These are phyloP conservation scores for Trichaptum fuscoviolaceum DNA, from an alignment of 768 basidiomycete species.

Conservation along the genomic window DNA sequence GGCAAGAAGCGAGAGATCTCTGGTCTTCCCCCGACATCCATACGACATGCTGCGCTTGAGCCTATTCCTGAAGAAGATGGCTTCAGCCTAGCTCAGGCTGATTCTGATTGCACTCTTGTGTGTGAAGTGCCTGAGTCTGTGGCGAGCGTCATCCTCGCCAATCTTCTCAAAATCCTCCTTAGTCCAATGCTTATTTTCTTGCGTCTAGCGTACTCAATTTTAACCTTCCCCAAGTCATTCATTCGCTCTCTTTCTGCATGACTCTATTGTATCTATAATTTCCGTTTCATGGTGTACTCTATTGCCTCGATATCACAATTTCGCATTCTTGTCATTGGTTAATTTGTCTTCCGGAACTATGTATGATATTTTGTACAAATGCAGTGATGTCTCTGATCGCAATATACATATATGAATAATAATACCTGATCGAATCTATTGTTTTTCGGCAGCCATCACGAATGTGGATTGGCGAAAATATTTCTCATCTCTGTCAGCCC, in stretches of 20 bases:
- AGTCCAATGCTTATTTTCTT: background rate
- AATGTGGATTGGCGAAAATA: background rate
- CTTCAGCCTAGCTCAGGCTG: background rate
- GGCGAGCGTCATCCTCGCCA: background rate
- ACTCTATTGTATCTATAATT: background rate
- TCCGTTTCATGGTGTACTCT: background rate
- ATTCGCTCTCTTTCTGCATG: background rate
- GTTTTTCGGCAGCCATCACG: background rate
- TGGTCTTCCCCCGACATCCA: background rate
- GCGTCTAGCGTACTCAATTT: background rate
- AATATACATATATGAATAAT: constrained; percentile 1
- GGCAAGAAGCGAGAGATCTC: background rate
- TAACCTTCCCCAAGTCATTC: background rate
- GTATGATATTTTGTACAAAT: background rate
- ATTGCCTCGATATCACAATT: background rate
- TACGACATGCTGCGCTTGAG: background rate
- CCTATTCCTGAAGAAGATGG: constrained; percentile 2
- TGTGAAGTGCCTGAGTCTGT: background rate
- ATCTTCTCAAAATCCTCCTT: background rate
- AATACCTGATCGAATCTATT: background rate
- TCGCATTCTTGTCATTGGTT: background rate
- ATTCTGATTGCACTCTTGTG: background rate
- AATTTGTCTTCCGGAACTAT: background rate
- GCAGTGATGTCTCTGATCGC: background rate
- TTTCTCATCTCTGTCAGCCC: background rate